phyloP scores from a whole-genome alignment of 305 asterid genomes.

The Fraxinus floribunda region DNA sequence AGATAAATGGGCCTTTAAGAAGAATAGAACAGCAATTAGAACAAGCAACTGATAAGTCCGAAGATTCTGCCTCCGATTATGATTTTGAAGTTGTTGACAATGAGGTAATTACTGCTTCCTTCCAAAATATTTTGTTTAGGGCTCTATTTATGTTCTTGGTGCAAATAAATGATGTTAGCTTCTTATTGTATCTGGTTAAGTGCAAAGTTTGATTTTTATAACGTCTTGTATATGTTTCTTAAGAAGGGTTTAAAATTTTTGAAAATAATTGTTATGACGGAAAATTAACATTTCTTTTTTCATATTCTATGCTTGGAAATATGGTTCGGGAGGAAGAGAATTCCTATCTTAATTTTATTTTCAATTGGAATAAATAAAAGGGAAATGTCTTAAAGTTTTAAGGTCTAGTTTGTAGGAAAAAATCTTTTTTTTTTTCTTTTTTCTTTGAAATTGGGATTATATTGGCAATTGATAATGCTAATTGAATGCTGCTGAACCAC shows the following conservation, averaged over 20 bases:
- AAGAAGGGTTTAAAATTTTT: neutral
- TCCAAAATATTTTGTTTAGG: neutral
- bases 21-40: conserved; percentile 29
- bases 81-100: conserved; percentile 36
- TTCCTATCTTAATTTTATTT: neutral
- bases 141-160: neutral
- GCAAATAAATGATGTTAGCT: neutral
- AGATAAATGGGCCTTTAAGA: conserved; percentile 23
- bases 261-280: neutral
- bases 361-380: neutral
- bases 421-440: neutral
- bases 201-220: neutral
- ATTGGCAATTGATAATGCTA: neutral
- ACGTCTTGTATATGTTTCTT: neutral
- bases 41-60: conserved; percentile 32
- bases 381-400: neutral
- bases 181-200: neutral
- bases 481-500: neutral
- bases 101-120: conserved; percentile 26
- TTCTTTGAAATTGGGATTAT: neutral
- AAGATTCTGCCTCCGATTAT: conserved; percentile 44
- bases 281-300: neutral
- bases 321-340: neutral
- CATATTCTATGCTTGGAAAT: neutral
- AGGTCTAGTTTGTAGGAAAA: neutral